Evolutionary conservation across 139 green algal species (phyloP), one percentile per base, ranked within the genome.

Genomic region (Micractinium conductrix): DNA sequence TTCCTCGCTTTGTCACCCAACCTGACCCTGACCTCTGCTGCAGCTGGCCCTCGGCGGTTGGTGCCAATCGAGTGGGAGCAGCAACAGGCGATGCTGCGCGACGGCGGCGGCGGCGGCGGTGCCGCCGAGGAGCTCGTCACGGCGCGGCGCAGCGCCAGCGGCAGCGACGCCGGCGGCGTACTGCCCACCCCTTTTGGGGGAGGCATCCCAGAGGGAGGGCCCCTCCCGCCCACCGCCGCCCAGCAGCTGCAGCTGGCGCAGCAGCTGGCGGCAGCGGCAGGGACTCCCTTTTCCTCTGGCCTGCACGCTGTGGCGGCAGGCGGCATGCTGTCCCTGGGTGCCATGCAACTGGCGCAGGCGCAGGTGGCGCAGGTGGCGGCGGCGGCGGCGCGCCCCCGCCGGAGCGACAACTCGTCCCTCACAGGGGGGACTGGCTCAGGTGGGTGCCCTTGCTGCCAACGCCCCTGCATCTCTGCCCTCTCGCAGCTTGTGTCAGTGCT

Each of bases 11-110:
- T 43, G 63, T 4, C n/a, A 16, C 8, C n/a, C 35, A 22, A 19
- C 16, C 68, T 33, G 68, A 2, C 37, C 19, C n/a, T 24, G 67
- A 33, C 19, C 40, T 28, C 73, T 71, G 33, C 74, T 72, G 65
- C 74, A 33, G 74, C 19, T 48, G 24, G 10, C 12, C 42, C 37
- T 0, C 65, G 58, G n/a, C 17, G 78, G 33, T 84, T 58, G 7
- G 78, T 84, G 4, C 78, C 78, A 1, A 33, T 84, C 0, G 78
- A 84, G 22, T 84, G 65, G 78, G 78, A 78, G 67, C 65, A 58
- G 16, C 65, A 44, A 58, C 78, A 84, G 19, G 55, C 70, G 22
- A 53, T 58, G 5, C 70, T 33, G 42, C 28, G 40, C 42, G 42
- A 38, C 42, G 26, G 43, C 42, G 70, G 10, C 26, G 24, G 10